Evolutionary conservation across 2,329 filamentous ascomycete species (phyloP), one percentile per base, ranked within the genome.

Genomic region (Xylariaceae sp.): DNA sequence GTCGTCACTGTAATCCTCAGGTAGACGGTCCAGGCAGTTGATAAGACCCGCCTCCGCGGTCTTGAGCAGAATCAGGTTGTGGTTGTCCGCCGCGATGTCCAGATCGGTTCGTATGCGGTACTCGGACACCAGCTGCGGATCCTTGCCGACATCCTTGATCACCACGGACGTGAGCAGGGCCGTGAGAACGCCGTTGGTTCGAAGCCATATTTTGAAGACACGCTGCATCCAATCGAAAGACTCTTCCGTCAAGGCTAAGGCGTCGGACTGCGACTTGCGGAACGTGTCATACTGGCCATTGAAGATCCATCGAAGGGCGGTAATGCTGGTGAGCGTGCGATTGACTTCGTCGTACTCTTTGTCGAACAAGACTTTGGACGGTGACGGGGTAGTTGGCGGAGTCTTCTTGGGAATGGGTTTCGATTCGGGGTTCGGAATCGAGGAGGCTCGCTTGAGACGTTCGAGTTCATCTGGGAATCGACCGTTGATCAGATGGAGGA

Each of bases 141-240:
- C 72, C 57, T 75, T 76, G 30, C 74, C 74, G 13, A 76, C 64
- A 56, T 76, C 73, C 52, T 75, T 74, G 54, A 75, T 69, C 4
- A 73, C 59, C 56, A 74, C 70, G 8, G 72, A 69, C 11, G 71
- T 65, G 30, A 76, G 62, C 13, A 76, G 63, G 0, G 69, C 65
- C 44, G 71, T 69, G 23, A 74, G 52, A 49, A 73, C 66, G 2
- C 63, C 53, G 1, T 60, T 39, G 5, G 37, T 60, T 2, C 18
- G 44, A 5, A 73, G 47, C n/a, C 59, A 56, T 1, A 60, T 45
- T 4, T n/a, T 37, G 15, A 71, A 70, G 34, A 70, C 61, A 13
- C 64, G 8, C n/a, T 58, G 60, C 9, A 75, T 61, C 58, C 62
- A 65, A 17, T 64, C 50, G 50, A 76, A 76, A 2, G 71, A 72